These are phyloP conservation scores for Orobanche coerulescens DNA, from an alignment of 257 asterid species.

Conservation along the genomic window DNA sequence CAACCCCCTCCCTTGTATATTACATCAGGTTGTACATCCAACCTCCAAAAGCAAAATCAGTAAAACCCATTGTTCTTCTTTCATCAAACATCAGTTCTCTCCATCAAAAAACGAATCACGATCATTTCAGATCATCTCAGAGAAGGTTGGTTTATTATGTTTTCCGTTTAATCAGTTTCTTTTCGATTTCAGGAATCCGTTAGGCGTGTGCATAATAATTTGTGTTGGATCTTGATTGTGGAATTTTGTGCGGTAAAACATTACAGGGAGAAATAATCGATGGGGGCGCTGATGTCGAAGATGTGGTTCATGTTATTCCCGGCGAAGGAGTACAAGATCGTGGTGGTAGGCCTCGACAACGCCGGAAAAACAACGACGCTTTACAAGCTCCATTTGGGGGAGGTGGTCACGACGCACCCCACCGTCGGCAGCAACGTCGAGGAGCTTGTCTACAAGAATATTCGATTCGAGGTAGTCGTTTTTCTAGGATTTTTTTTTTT, in stretches of 20 bases:
- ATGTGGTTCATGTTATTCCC: constrained; percentile 95
- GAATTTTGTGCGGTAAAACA: not conserved
- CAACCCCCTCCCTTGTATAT: not conserved
- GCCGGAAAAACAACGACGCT: constrained; percentile 99
- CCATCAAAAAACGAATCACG: constrained; percentile 18
- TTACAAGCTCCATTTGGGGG: constrained; percentile 84
- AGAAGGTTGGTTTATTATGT: constrained; percentile 14
- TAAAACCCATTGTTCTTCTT: constrained; percentile 25
- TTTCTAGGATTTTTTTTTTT: constrained; percentile 1
- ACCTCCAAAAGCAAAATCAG: constrained; percentile 25
- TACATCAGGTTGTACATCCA: not conserved
- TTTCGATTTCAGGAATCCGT: constrained; percentile 6
- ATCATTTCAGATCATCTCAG: not conserved
- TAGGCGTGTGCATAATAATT: constrained; percentile 4
- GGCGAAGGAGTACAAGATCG: constrained; percentile 97
- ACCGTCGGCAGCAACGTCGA: constrained; percentile 99
- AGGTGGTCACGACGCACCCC: constrained; percentile 93
- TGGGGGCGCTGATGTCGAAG: constrained; percentile 85
- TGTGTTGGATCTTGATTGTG: constrained; percentile 27
- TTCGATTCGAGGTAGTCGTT: constrained; percentile 70
- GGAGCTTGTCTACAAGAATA: constrained; percentile 89
- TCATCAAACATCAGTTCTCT: constrained; percentile 4
- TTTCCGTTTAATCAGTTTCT: not conserved
- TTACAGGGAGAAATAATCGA: constrained; percentile 23
- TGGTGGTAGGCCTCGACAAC: constrained; percentile 93